These are phyloP conservation scores for Neophaeococcomyces mojaviensis DNA, from an alignment of 2,329 filamentous ascomycete genomes.

Conservation along the genomic window DNA sequence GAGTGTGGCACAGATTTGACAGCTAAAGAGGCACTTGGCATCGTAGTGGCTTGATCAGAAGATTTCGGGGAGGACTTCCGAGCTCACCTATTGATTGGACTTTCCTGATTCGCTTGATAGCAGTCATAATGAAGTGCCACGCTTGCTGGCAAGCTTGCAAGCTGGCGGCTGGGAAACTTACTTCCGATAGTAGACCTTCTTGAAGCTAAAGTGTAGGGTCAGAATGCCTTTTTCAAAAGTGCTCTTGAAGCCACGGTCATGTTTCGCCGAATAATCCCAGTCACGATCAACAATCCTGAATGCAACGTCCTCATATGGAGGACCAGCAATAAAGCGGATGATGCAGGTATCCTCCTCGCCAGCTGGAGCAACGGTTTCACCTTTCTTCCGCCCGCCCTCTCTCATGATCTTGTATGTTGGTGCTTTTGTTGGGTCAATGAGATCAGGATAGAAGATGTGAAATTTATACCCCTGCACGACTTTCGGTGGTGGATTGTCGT, in stretches of 20 bases:
- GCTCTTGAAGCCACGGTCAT: conserved; percentile 88
- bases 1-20: background rate
- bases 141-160: background rate
- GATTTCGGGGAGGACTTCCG: conserved; percentile 6
- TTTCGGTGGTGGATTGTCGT: conserved; percentile 94
- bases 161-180: conserved; percentile 23
- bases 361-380: conserved; percentile 85
- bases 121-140: too few species aligned
- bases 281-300: conserved; percentile 97
- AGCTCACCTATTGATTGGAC: conserved; percentile 6
- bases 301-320: conserved; percentile 92
- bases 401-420: conserved; percentile 94
- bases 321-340: conserved; percentile 89
- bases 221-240: conserved; percentile 98
- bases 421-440: conserved; percentile 89
- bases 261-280: conserved; percentile 97
- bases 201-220: conserved; percentile 97
- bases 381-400: conserved; percentile 79
- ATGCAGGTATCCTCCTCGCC: conserved; percentile 96
- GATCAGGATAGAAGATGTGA: conserved; percentile 97
- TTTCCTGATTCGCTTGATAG: background rate
- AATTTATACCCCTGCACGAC: conserved; percentile 99
- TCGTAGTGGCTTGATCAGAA: background rate
- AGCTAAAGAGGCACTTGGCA: background rate
- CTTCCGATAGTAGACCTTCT: conserved; percentile 62